These are phyloP conservation scores for Epithele typhae DNA, from an alignment of 768 basidiomycete genomes.

Conservation along the genomic window DNA sequence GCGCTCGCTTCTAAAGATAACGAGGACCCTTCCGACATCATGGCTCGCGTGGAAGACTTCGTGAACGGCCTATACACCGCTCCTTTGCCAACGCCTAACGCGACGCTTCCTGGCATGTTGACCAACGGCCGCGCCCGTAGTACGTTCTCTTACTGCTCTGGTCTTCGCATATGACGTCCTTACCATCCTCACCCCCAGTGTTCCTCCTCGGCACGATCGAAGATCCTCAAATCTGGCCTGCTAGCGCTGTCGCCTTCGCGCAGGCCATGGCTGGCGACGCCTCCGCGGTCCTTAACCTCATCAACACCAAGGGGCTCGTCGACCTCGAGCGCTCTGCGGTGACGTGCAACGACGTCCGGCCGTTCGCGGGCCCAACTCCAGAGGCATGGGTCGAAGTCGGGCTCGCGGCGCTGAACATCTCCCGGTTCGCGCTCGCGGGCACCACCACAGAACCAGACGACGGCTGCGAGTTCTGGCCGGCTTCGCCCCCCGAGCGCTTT, in stretches of 20 bases:
- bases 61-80: too few relatives aligned
- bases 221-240: not conserved
- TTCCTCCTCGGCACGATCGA: not conserved
- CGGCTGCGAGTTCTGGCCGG: conserved; percentile 25
- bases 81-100: too few relatives aligned
- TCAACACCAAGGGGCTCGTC: too few relatives aligned
- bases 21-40: too few relatives aligned
- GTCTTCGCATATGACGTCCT: conserved; percentile 13
- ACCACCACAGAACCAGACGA: conserved; percentile 23
- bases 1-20: too few relatives aligned
- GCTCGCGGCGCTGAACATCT: conserved; percentile 16
- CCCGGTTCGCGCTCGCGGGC: conserved; percentile 13
- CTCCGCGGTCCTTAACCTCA: conserved; percentile 29
- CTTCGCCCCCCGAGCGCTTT: conserved; percentile 9
- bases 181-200: conserved; percentile 21
- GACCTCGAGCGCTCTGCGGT: conserved; percentile 25
- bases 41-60: too few relatives aligned
- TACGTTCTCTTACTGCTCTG: too few relatives aligned
- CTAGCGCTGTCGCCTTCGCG: conserved; percentile 28
- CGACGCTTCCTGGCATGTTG: too few relatives aligned
- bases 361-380: conserved; percentile 19
- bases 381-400: conserved; percentile 23
- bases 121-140: too few relatives aligned
- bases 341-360: conserved; percentile 26
- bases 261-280: conserved; percentile 28